phyloP scores from a whole-genome alignment of 768 basidiomycete genomes.

The Strobilomyces dryophilus region DNA sequence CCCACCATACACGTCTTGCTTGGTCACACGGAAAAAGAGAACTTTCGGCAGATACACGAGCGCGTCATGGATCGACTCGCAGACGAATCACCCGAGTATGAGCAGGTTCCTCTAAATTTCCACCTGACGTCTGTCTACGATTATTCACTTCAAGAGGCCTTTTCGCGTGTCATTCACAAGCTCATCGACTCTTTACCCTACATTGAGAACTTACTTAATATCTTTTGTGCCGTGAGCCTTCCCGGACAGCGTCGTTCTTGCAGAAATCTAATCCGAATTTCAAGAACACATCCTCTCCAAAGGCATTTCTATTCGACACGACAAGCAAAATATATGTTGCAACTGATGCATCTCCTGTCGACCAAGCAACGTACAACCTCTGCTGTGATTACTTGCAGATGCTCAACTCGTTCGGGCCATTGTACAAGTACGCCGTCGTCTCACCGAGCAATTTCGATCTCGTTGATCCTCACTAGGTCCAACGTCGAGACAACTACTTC shows the following conservation, averaged over 20 bases:
- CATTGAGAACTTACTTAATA: conserved; percentile 83
- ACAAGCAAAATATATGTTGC: conserved; percentile 86
- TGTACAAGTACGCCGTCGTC: conserved; percentile 63
- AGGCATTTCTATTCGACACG: conserved; percentile 91
- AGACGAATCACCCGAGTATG: conserved; percentile 73
- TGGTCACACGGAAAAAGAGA: conserved; percentile 51
- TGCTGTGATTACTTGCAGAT: conserved; percentile 90
- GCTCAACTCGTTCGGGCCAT: conserved; percentile 77
- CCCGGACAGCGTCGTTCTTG: neutral
- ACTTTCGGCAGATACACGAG: conserved; percentile 87
- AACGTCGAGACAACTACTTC: neutral
- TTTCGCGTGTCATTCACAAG: conserved; percentile 86
- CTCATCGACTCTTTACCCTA: conserved; percentile 80
- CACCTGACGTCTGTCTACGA: conserved; percentile 93
- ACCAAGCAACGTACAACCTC: conserved; percentile 80
- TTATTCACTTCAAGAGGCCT: conserved; percentile 86
- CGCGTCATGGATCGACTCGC: conserved; percentile 78
- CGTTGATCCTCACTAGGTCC: conserved; percentile 20
- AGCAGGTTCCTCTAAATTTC: conserved; percentile 78
- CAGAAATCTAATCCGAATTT: neutral
- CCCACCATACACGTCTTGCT: neutral
- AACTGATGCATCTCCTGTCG: conserved; percentile 89
- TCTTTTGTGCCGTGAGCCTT: conserved; percentile 66
- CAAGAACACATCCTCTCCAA: conserved; percentile 88
- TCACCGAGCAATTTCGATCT: neutral